phyloP scores from a whole-genome alignment of 306 rosid species.

The Cicer bijugum region DNA sequence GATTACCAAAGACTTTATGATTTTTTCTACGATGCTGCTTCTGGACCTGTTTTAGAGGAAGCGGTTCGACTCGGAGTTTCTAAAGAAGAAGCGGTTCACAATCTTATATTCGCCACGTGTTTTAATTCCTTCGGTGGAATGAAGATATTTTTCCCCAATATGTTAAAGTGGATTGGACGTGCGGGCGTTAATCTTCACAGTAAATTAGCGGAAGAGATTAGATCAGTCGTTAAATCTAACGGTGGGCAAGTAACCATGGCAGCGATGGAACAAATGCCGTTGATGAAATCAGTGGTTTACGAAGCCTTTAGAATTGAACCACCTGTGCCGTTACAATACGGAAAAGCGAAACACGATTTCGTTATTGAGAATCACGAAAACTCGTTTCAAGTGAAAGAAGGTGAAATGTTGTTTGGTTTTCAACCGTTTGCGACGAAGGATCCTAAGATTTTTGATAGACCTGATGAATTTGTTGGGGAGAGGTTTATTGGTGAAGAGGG shows the following conservation, averaged over 20 bases:
- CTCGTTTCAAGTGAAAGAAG: constrained; percentile 67
- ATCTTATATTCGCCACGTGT: constrained; percentile 80
- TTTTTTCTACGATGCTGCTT: constrained; percentile 67
- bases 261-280: constrained; percentile 73
- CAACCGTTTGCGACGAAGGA: constrained; percentile 95
- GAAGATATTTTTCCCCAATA: constrained; percentile 67
- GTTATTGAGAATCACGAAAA: constrained; percentile 82
- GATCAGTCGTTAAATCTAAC: constrained; percentile 58
- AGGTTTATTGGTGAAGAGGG: constrained; percentile 87
- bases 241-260: constrained; percentile 75
- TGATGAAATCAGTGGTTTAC: constrained; percentile 84
- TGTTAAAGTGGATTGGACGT: constrained; percentile 65
- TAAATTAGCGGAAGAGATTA: constrained; percentile 65
- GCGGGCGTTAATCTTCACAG: constrained; percentile 71
- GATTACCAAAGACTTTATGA: constrained; percentile 76
- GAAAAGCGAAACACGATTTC: constrained; percentile 70
- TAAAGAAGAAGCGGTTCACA: constrained; percentile 87
- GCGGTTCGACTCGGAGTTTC: constrained; percentile 75
- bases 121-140: constrained; percentile 86
- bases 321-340: constrained; percentile 78
- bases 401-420: constrained; percentile 79
- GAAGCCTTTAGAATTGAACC: constrained; percentile 85
- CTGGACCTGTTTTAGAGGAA: constrained; percentile 61
- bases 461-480: constrained; percentile 72
- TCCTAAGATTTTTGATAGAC: constrained; percentile 64